Base-by-base conservation (phyloP, 192 early-diverging fungal species). In the Thamnidium elegans region DNA sequence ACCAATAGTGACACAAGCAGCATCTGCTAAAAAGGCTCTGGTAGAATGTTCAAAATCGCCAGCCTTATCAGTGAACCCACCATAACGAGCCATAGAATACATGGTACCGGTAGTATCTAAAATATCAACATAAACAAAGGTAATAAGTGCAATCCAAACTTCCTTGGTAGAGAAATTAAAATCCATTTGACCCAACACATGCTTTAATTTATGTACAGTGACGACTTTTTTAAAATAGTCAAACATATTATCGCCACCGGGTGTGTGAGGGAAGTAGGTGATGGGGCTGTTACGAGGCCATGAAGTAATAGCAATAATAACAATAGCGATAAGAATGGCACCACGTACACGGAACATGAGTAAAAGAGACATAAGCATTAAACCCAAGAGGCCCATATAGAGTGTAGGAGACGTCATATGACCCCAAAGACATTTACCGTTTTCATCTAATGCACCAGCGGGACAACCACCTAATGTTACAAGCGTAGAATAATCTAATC, bases 101-200 rank as follows among this genome's bases (percentile, higher is more conserved):
- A 93, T 77, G 26, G 91, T 92, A 5, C 90, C 90, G 3, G 91
- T 94, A 55, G 89, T 90, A 65, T 94, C 92, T 63, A 94, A 70
- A 46, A 94, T 90, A 71, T 94, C 92, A 53, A 94, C 88, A 51
- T 91, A 93, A 46, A 93, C 70, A 64, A 94, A 88, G 0, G 88
- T 94, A 42, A 94, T 78, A 17, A 94, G 71, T 7, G 92, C 91
- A 32, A 90, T 77, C 89, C 90, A 94, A 50, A 92, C 73, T 43
- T 89, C 81, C 34, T 75, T 68, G 46, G 71, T 78, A 15, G 67
- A 55, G 19, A 87, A 68, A 45, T 87, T 72, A 61, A 89, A 94
- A 53, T 89, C 68, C 66, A 88, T 81, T 61, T 68, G 59, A 10
- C 78, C 86, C 39, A 87, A 72, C 9, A 78, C 89, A 36, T 47